These are phyloP conservation scores for Schizosaccharomyces versatilis DNA, from an alignment of 1,139 yeast genomes.

Conservation along the genomic window DNA sequence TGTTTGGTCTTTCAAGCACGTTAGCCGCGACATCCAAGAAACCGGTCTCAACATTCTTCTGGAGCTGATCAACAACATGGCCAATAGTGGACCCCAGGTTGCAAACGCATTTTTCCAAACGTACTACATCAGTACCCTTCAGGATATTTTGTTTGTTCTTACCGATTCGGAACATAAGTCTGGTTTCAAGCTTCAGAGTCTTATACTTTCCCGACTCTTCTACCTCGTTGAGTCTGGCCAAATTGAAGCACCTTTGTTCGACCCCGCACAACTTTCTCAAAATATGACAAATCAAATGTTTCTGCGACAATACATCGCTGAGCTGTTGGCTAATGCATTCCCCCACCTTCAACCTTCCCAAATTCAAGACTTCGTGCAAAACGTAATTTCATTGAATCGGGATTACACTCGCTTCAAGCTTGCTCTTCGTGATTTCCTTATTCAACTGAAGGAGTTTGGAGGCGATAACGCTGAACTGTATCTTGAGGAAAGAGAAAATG, in stretches of 20 bases:
- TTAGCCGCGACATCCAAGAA: constrained; percentile 32
- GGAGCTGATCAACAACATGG: constrained; percentile 66
- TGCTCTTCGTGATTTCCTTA: constrained; percentile 80
- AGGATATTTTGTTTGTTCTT: constrained; percentile 78
- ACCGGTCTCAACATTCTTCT: constrained; percentile 40
- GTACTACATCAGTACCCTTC: constrained; percentile 69
- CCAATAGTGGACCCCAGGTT: constrained; percentile 44
- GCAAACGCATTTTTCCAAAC: constrained; percentile 73
- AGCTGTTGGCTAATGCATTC: constrained; percentile 66
- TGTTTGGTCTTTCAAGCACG: constrained; percentile 94
- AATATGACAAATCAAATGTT: constrained; percentile 68
- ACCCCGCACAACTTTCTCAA: constrained; percentile 42
- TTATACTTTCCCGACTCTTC: constrained; percentile 61
- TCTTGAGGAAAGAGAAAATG: constrained; percentile 80
- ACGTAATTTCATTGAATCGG: constrained; percentile 43
- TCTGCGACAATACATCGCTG: constrained; percentile 61
- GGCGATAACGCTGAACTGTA: constrained; percentile 68
- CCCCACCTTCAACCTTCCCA: constrained; percentile 74
- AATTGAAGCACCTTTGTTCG: constrained; percentile 56
- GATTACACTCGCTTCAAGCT: constrained; percentile 63
- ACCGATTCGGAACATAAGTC: constrained; percentile 97
- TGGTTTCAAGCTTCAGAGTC: constrained; percentile 76
- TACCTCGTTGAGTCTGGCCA: constrained; percentile 60
- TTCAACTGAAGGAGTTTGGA: constrained; percentile 85
- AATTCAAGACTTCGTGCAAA: constrained; percentile 57